A percentile compares a stretch with the other conserved stretches of the same genome.
Evolutionary conservation across 352 stramenopile species (phyloP).

Genomic region (Globisporangium nodosum): DNA sequence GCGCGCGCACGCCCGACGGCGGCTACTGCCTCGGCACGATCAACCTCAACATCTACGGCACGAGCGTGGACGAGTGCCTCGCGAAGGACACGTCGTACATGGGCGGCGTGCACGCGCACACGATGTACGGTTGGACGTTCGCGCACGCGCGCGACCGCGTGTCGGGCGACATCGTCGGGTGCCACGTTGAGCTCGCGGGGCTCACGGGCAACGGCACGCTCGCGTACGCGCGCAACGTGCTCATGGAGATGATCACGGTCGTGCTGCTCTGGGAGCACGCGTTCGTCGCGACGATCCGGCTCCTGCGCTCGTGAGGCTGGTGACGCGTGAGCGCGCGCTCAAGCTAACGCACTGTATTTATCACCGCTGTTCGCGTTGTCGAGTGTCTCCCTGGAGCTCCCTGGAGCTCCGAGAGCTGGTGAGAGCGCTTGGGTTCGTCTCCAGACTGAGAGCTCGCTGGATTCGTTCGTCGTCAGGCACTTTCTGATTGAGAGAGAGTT

Average conservation of each 20-base stretch:
- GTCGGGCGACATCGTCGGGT: slow-evolving; percentile 9
- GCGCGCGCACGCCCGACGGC: slow-evolving; percentile 2
- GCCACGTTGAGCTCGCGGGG: slow-evolving; percentile 19
- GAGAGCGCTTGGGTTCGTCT: too few species aligned
- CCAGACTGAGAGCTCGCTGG: too few species aligned
- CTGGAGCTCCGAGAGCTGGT: too few species aligned
- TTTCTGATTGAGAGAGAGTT: too few species aligned
- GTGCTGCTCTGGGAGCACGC: slow-evolving; percentile 27
- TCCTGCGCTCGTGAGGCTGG: slow-evolving; percentile 9
- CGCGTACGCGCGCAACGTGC: slow-evolving; percentile 24
- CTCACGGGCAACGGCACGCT: slow-evolving; percentile 22
- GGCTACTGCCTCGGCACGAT: slow-evolving; percentile 16
- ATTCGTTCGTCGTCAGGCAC: too few species aligned
- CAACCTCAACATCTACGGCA: slow-evolving; percentile 25
- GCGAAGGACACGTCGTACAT: slow-evolving; percentile 12
- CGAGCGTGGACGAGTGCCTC: slow-evolving; percentile 18
- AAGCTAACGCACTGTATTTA: too few species aligned
- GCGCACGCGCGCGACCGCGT: neutral
- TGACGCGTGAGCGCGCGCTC: too few species aligned
- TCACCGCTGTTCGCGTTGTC: too few species aligned
- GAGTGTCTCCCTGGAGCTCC: too few species aligned
- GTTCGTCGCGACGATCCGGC: slow-evolving; percentile 14
- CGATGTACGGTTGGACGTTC: slow-evolving; percentile 27
- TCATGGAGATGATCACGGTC: slow-evolving; percentile 31
- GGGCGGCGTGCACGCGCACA: slow-evolving; percentile 17